phyloP scores from a whole-genome alignment of 1,284 basidiomycete genomes.

The Fereydounia khargensis region DNA sequence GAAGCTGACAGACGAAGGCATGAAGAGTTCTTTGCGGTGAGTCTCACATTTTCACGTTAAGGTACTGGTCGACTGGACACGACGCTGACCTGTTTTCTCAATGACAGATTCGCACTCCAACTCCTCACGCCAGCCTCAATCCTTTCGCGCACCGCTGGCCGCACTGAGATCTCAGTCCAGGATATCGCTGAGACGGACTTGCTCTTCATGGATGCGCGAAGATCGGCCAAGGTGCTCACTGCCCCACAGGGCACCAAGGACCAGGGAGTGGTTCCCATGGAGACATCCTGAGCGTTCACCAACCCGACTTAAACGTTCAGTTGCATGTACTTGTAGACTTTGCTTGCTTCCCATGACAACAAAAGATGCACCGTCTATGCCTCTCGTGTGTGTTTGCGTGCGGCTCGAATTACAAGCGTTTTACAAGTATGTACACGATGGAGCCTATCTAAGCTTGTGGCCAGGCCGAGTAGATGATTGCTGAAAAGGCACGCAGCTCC shows the following conservation, averaged over 20 bases:
- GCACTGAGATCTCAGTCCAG: slow-evolving; percentile 75
- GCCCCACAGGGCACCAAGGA: too few relatives aligned
- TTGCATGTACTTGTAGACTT: background rate
- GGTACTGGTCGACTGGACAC: too few relatives aligned
- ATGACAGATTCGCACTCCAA: slow-evolving; percentile 79
- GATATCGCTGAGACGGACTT: slow-evolving; percentile 82
- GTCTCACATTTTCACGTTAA: too few relatives aligned
- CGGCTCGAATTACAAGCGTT: too few relatives aligned
- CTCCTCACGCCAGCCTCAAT: slow-evolving; percentile 90
- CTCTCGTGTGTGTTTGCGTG: too few relatives aligned
- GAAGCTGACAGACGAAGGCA: slow-evolving; percentile 77
- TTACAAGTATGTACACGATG: too few relatives aligned
- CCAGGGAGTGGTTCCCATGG: slow-evolving; percentile 26
- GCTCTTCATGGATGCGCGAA: slow-evolving; percentile 88
- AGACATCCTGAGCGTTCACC: slow-evolving; percentile 15
- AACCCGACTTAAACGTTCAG: slow-evolving; percentile 15
- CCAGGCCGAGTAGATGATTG: slow-evolving; percentile 62
- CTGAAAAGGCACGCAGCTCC: slow-evolving; percentile 62
- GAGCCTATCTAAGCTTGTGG: too few relatives aligned
- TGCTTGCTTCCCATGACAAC: too few relatives aligned
- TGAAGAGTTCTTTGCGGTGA: slow-evolving; percentile 77
- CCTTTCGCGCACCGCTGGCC: slow-evolving; percentile 72
- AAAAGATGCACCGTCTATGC: too few relatives aligned
- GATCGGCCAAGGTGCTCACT: slow-evolving; percentile 32
- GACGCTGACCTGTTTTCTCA: background rate